phyloP scores from a whole-genome alignment of 495 filamentous ascomycete species.

The Hypoxylon rickii region DNA sequence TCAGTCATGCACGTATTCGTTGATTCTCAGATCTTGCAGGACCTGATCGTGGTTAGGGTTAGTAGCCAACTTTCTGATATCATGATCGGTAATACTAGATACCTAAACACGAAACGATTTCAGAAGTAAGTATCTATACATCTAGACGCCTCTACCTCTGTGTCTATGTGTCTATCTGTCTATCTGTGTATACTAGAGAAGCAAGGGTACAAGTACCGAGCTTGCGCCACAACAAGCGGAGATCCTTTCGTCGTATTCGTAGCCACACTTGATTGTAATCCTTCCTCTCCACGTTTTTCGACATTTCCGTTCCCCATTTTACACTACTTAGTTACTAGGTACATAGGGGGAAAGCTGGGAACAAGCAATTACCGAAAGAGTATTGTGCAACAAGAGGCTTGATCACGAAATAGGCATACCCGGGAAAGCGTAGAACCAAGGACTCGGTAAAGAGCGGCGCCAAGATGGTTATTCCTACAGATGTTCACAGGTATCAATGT shows the following conservation, averaged over 20 bases:
- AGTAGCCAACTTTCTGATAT: too few species aligned
- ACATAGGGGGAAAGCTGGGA: too few species aligned
- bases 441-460: slow-evolving; percentile 10
- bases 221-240: slow-evolving; percentile 21
- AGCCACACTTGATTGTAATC: slow-evolving; percentile 18
- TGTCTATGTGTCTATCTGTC: too few species aligned
- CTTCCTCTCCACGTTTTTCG: slow-evolving; percentile 18
- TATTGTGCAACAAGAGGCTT: not conserved
- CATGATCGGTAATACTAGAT: too few species aligned
- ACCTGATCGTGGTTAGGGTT: not conserved
- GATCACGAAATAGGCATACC: too few species aligned
- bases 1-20: not conserved
- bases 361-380: slow-evolving; percentile 9
- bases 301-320: too few species aligned
- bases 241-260: not conserved
- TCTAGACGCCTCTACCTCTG: too few species aligned
- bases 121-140: too few species aligned
- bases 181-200: too few species aligned
- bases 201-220: slow-evolving; percentile 23
- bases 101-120: not conserved
- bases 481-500: too few species aligned
- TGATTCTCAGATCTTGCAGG: not conserved
- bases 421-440: slow-evolving; percentile 1
- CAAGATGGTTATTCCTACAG: not conserved
- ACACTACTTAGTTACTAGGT: too few species aligned